A percentile compares a stretch with the other conserved stretches of the same genome.
phyloP scores from a whole-genome alignment of 306 rosid genomes.

The Cicer yamashitae region DNA sequence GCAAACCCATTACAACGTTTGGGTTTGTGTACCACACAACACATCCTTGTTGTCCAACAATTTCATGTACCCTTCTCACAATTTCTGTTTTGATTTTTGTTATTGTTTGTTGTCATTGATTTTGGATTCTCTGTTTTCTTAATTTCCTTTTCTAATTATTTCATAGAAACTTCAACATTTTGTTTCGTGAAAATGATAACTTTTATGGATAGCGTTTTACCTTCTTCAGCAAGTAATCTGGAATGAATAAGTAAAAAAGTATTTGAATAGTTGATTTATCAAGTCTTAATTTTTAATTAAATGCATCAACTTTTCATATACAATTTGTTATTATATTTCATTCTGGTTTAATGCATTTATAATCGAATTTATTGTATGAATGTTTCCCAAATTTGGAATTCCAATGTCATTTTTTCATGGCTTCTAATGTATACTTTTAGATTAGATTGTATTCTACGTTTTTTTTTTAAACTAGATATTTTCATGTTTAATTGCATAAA shows the following conservation, averaged over 20 bases:
- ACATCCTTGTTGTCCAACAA: neutral
- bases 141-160: neutral
- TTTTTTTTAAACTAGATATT: too few relatives aligned
- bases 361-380: neutral
- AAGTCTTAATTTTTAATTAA: too few relatives aligned
- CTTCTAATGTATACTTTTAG: too few relatives aligned
- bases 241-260: too few relatives aligned
- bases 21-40: slow-evolving; percentile 51
- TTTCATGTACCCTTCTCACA: slow-evolving; percentile 37
- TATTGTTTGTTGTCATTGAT: neutral
- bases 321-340: too few relatives aligned
- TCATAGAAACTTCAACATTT: neutral
- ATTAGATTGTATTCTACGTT: too few relatives aligned
- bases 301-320: too few relatives aligned
- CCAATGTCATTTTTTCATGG: too few relatives aligned
- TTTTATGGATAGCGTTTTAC: neutral
- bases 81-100: neutral
- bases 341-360: neutral
- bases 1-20: slow-evolving; percentile 41
- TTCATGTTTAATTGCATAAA: too few relatives aligned
- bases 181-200: neutral
- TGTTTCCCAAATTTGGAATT: too few relatives aligned
- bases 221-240: neutral
- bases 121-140: slow-evolving; percentile 1
- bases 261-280: too few relatives aligned